Evolutionary conservation across 352 stramenopile species (phyloP), one percentile per base, ranked within the genome.

Genomic region (Phytophthora hybrid): DNA sequence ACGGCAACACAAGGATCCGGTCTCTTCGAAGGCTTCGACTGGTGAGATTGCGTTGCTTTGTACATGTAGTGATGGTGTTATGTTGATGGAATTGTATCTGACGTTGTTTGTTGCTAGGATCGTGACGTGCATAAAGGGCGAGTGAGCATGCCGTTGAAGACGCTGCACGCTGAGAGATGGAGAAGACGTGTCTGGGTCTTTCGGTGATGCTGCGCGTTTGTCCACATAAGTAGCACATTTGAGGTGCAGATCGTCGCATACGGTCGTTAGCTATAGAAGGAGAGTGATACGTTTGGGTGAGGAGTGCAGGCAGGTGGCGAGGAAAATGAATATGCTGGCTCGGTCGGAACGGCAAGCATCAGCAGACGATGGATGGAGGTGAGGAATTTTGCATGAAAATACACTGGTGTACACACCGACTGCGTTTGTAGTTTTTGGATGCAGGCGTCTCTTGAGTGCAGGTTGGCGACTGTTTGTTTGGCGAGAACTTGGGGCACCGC

Each of bases 11-110:
- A 99, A 78, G 98, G 98, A 41, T 95, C 98, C 52, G 98, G 98
- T 21, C 87, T 99, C 13, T 99, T 99, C 82, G 98, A 99, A 85
- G 98, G 98, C 61, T 99, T 99, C 77, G 98, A 99, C 83, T 99
- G 98, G 98, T 97, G 44, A 61, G 59, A 46, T 59, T 63, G 10
- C 14, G 49, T 56, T 14, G 8, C 52, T 10, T 32, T 57, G 23
- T 26, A 26, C 23, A 26, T 26, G 18, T 1, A 5, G 5, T 47
- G 10, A 41, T 8, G n/a, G 5, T 60, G 31, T 54, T 32, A 49
- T 14, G 51, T 18, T 69, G n/a, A 47, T 18, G 18, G 23, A 73
- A 31, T 23, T 11, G 19, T 57, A 14, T 23, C 63, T 76, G 44
- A 82, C 51, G 18, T 26, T 11, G 7, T 66, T 62, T 26, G 26